phyloP scores from a whole-genome alignment of 2,329 filamentous ascomycete species.

The Aspergillus luchuensis region DNA sequence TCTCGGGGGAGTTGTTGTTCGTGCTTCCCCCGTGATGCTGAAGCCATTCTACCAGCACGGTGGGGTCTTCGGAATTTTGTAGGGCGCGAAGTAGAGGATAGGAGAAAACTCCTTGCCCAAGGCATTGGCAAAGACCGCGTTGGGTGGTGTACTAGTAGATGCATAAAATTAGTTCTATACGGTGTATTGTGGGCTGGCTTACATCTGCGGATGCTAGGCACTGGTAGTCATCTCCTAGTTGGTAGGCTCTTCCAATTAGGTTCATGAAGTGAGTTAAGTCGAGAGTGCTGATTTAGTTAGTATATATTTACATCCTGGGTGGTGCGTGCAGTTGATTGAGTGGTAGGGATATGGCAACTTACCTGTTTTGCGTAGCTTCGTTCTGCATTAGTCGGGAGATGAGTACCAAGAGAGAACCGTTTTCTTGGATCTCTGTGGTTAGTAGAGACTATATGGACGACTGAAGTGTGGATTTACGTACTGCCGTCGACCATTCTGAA shows the following conservation, averaged over 20 bases:
- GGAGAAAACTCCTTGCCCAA: slow-evolving; percentile 68
- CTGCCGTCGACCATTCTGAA: slow-evolving; percentile 44
- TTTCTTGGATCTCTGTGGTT: slow-evolving; percentile 24
- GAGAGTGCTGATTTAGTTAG: neutral
- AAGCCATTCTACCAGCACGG: no score
- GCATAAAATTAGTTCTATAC: no score
- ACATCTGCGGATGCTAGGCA: slow-evolving; percentile 62
- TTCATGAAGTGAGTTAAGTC: slow-evolving; percentile 64
- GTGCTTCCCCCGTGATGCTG: no score
- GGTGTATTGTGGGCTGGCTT: neutral
- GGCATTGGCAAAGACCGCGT: slow-evolving; percentile 72
- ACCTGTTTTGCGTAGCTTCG: slow-evolving; percentile 21
- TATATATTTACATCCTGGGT: no score
- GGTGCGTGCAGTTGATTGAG: no score
- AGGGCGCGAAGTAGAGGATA: no score
- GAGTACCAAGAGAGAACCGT: slow-evolving; percentile 43
- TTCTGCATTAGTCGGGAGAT: slow-evolving; percentile 39
- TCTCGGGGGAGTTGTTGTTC: no score
- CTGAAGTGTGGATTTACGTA: neutral
- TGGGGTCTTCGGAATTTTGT: no score
- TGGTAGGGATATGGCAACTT: neutral
- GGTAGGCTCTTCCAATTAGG: slow-evolving; percentile 36
- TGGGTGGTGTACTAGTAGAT: slow-evolving; percentile 65
- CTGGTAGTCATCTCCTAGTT: slow-evolving; percentile 68
- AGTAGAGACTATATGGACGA: neutral